Base-by-base conservation (phyloP, 1,139 yeast genomes). In the Blastobotrys arbuscula region DNA sequence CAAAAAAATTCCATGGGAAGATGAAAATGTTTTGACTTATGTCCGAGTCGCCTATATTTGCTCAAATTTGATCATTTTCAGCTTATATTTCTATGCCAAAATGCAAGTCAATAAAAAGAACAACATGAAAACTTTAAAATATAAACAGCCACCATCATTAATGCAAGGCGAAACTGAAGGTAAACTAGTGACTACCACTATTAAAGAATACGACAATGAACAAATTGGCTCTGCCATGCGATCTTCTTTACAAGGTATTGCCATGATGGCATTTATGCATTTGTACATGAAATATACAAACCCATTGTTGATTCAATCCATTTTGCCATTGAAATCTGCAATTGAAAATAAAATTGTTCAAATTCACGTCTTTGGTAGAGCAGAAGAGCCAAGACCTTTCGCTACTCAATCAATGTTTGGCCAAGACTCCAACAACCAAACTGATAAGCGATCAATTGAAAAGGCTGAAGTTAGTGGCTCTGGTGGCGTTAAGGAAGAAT, bases 201-300 rank as follows among this genome's bases (percentile, higher is more conserved):
- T 89, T 57, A 88, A 82, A 75, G 97, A 92, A 62, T 94, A 92
- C 74, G 99, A 92, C 69, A 77, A 88, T 67, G 77, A 81, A 67
- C 97, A 92, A 73, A 78, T 90, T 56, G 82, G 85, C 66, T 53
- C 78, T 46, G 83, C 88, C 55, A 78, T 90, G 69, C 87, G 85
- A 72, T 69, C 95, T 56, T 79, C 89, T 58, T 82, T 84, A 76
- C 85, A 94, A 58, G 87, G 95, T 55, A 70, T 89, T 62, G 97
- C 96, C 63, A 90, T 94, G 97, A 90, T 94, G 94, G 96, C 84
- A 31, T 86, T 92, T 81, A 90, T 92, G 97, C 98, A 92, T 72
- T 63, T 92, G 55, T 92, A 92, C 81, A 83, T 94, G 95, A 86
- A 89, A 73, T 94, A 88, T 78, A 88, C 97, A 69, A 90, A 92